These are phyloP conservation scores for Cutaneotrichosporon sp. DNA, from an alignment of 1,284 basidiomycete genomes.

Conservation along the genomic window DNA sequence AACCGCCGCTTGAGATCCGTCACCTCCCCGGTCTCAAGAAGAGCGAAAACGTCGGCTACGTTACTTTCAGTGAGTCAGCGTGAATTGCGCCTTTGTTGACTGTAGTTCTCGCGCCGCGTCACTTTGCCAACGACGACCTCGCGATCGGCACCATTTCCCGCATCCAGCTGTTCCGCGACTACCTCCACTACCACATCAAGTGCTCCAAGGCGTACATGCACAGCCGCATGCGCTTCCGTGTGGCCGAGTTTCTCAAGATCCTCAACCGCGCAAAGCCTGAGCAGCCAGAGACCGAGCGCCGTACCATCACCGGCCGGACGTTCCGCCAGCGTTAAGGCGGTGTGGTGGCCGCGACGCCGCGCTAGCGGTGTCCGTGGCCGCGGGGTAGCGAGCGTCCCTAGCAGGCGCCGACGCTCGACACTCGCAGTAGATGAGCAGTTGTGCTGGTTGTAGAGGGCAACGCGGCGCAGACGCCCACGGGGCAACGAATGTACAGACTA, in stretches of 20 bases:
- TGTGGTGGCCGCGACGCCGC: no score
- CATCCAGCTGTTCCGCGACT: conserved; percentile 95
- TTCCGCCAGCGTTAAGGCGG: conserved; percentile 40
- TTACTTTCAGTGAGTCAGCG: conserved; percentile 68
- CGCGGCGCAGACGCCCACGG: no score
- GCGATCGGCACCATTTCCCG: conserved; percentile 85
- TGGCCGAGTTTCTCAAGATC: conserved; percentile 95
- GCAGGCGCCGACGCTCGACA: no score
- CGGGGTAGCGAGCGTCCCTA: no score
- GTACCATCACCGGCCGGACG: conserved; percentile 66
- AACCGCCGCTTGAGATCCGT: conserved; percentile 92
- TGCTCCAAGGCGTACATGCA: conserved; percentile 99
- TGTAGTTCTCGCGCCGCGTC: conserved; percentile 87
- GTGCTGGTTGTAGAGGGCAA: no score
- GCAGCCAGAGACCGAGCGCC: conserved; percentile 64
- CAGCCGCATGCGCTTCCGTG: conserved; percentile 90
- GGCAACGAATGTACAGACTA: no score
- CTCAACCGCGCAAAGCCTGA: conserved; percentile 98
- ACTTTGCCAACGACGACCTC: conserved; percentile 72
- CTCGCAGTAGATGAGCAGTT: no score
- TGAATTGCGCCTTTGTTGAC: background rate
- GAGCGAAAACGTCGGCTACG: conserved; percentile 91
- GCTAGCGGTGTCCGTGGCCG: no score
- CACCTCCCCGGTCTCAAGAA: conserved; percentile 73
- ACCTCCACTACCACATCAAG: conserved; percentile 98